Conservation (phyloP, 2,329 filamentous ascomycete species). For the Aspergillus sclerotialis region DNA sequence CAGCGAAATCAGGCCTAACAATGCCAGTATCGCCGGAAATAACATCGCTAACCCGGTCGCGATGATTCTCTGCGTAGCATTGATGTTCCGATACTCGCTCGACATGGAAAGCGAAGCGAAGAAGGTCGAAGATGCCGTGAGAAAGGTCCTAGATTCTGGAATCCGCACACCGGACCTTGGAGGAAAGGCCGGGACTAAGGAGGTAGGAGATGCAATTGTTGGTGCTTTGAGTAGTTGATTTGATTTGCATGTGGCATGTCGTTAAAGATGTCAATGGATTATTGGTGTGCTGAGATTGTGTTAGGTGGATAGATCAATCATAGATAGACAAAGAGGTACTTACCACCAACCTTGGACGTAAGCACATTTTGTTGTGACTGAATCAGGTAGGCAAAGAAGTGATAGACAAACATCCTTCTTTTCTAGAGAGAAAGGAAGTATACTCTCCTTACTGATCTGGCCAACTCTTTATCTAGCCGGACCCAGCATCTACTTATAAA, state of each 20-base stretch:
- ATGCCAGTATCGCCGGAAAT: constrained; percentile 69
- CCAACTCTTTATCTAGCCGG: no score
- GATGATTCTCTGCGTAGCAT: constrained; percentile 79
- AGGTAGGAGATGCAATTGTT: constrained; percentile 71
- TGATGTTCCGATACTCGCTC: constrained; percentile 90
- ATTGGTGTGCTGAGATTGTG: no score
- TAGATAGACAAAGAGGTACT: no score
- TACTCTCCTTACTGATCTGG: no score
- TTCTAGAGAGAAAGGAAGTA: no score
- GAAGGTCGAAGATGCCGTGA: constrained; percentile 72
- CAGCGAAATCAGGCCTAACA: background rate
- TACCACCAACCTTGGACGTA: no score
- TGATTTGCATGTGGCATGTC: no score
- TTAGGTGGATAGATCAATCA: no score
- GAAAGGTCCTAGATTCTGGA: constrained; percentile 66
- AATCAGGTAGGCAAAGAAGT: no score
- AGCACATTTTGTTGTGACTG: no score
- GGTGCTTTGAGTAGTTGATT: constrained; percentile 53
- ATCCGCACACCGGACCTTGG: constrained; percentile 74
- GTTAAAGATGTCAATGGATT: no score
- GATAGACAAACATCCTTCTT: no score
- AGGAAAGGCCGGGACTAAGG: constrained; percentile 60
- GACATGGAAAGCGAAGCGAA: constrained; percentile 67
- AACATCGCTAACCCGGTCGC: constrained; percentile 84
- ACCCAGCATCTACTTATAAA: background rate